Base-by-base conservation (phyloP, 2,329 filamentous ascomycete genomes). In the Alternaria solani region DNA sequence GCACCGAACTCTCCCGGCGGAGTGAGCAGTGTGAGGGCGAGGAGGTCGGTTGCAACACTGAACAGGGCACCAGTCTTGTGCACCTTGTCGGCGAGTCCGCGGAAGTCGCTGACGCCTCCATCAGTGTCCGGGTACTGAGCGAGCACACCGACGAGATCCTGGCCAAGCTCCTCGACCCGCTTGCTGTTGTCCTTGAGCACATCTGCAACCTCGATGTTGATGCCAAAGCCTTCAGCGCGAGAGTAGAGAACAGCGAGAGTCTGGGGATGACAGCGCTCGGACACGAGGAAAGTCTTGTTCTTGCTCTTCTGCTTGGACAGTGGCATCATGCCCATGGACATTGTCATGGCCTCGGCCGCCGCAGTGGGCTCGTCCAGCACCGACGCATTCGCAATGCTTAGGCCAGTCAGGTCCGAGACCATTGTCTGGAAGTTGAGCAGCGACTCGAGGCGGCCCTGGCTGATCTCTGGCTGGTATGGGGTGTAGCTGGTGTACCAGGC, bases 401-500 rank as follows among this genome's bases (percentile, higher is more conserved):
- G 85, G 1, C 88, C 93, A 0, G 94, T 97, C 66, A 98, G 83
- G 75, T 97, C 94, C 2, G 89, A 89, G 8, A 96, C 90, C 83
- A 98, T 85, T 18, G 94, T 98, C 83, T 98, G 94, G 82, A 93
- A 98, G 84, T 98, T 98, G 64, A 98, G 84, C 55, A 98, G 83
- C 6, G 93, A 96, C 84, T 97, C 93, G 63, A 98, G 81, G 56
- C 94, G 89, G 36, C 94, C 94, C 81, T 98, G 94, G 78, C 93
- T 97, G 82, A 98, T 97, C 81, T 98, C 94, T 2, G 94, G 91
- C 82, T 98, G 94, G 80, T 97, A 98, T 16, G 94, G 94, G 0
- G 94, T 97, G 79, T 98, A 97, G 81, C 93, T 97, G 41, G 94
- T 98, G 79, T 98, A 98, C 94, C 94, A 98, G 9, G 90, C 93